These are phyloP conservation scores for Acorus calamus DNA, from an alignment of 106 monocot genomes.

Conservation along the genomic window DNA sequence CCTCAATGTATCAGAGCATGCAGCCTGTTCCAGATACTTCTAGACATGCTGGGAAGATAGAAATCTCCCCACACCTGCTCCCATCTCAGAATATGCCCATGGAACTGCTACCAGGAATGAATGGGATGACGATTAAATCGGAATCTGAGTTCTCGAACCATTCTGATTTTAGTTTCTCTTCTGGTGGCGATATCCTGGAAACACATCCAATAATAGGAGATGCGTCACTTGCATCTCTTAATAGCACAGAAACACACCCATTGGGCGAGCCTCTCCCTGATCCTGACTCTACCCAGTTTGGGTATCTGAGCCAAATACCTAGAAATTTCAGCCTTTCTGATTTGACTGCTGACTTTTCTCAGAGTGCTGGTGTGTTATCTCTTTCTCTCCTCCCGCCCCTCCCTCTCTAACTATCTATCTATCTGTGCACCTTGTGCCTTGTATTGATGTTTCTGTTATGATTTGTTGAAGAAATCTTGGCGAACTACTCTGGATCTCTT, in stretches of 20 bases:
- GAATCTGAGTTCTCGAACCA: slow-evolving; percentile 53
- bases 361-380: slow-evolving; percentile 46
- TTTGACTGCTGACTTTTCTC: slow-evolving; percentile 74
- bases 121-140: slow-evolving; percentile 46
- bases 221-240: slow-evolving; percentile 53
- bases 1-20: slow-evolving; percentile 31
- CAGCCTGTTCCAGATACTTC: slow-evolving; percentile 26
- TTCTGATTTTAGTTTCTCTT: slow-evolving; percentile 51
- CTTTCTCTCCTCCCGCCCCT: background rate
- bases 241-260: slow-evolving; percentile 44
- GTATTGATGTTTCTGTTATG: slow-evolving; percentile 5
- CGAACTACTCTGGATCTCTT: slow-evolving; percentile 78
- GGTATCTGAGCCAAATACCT: slow-evolving; percentile 80
- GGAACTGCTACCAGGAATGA: slow-evolving; percentile 31
- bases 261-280: slow-evolving; percentile 51
- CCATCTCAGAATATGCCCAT: slow-evolving; percentile 34
- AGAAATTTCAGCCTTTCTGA: slow-evolving; percentile 89
- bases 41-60: slow-evolving; percentile 21
- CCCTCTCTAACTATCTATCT: background rate
- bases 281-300: slow-evolving; percentile 57
- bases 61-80: slow-evolving; percentile 39
- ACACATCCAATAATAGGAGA: slow-evolving; percentile 44
- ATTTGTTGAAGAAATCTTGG: slow-evolving; percentile 51
- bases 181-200: slow-evolving; percentile 46
- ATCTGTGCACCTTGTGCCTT: background rate